phyloP scores from a whole-genome alignment of 1,284 basidiomycete genomes.

The Schizophyllum amplum region DNA sequence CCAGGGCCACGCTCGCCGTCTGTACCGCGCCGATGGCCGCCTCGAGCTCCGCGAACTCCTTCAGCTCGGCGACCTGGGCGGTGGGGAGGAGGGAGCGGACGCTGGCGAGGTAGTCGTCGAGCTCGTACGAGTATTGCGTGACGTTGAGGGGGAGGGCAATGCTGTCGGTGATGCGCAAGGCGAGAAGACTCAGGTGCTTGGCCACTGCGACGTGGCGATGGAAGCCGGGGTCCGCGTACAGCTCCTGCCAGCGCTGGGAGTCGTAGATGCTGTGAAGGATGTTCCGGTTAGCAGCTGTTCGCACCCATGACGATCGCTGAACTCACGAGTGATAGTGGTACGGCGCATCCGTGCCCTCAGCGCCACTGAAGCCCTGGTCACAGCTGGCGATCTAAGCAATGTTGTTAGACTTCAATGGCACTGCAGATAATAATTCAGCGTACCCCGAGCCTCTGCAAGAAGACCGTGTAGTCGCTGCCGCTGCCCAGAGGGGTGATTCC shows the following conservation, averaged over 20 bases:
- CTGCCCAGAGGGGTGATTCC: constrained; percentile 34
- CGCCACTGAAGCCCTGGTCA: constrained; percentile 28
- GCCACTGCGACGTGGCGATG: constrained; percentile 48
- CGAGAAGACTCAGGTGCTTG: constrained; percentile 53
- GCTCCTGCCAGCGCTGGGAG: constrained; percentile 65
- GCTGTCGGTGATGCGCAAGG: constrained; percentile 54
- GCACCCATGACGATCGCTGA: neutral
- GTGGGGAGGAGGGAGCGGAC: constrained; percentile 35
- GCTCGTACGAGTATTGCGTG: constrained; percentile 64
- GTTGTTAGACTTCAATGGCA: neutral
- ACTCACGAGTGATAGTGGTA: constrained; percentile 50
- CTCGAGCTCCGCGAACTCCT: constrained; percentile 41
- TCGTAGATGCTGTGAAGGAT: constrained; percentile 69
- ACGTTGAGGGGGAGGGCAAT: constrained; percentile 68
- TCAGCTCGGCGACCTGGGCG: constrained; percentile 16
- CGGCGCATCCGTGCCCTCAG: constrained; percentile 45
- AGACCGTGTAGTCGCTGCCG: constrained; percentile 73
- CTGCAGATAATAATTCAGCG: neutral
- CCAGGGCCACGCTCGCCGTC: constrained; percentile 43
- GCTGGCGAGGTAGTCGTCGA: constrained; percentile 53
- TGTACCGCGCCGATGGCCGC: constrained; percentile 43
- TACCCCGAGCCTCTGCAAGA: constrained; percentile 51
- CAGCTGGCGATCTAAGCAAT: constrained; percentile 38
- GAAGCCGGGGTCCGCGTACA: constrained; percentile 73
- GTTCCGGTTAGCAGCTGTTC: no score